These are phyloP conservation scores for Talaromyces proteolyticus DNA, from an alignment of 495 filamentous ascomycete genomes.

Conservation along the genomic window DNA sequence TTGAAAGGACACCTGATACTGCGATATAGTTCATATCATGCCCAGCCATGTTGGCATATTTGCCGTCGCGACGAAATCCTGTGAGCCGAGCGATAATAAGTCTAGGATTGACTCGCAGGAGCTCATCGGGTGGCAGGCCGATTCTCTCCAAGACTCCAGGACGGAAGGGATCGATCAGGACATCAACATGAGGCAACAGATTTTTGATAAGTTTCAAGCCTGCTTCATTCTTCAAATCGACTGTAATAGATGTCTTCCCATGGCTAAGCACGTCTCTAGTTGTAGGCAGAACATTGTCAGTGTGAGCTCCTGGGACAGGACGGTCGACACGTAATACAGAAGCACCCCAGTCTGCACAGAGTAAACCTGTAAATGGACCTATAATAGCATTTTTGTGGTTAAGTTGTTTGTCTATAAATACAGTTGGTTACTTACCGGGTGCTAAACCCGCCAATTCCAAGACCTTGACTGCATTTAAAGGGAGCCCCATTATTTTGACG, in stretches of 20 bases:
- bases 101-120: constrained; percentile 53
- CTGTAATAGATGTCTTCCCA: constrained; percentile 60
- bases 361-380: constrained; percentile 73
- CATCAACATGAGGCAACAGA: constrained; percentile 51
- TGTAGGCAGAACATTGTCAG: constrained; percentile 27
- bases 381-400: background rate
- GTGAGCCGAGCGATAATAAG: constrained; percentile 69
- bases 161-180: constrained; percentile 79
- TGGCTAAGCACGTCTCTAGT: constrained; percentile 62
- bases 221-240: constrained; percentile 59
- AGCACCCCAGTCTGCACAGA: constrained; percentile 75
- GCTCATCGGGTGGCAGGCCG: constrained; percentile 52
- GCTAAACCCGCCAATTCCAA: constrained; percentile 79
- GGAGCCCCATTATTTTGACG: no score
- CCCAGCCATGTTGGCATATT: constrained; percentile 71
- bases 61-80: constrained; percentile 65
- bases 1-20: constrained; percentile 60
- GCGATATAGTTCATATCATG: constrained; percentile 89
- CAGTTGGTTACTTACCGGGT: constrained; percentile 47
- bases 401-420: constrained; percentile 10
- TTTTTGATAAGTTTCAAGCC: constrained; percentile 52
- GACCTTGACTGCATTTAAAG: no score
- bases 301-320: constrained; percentile 16
- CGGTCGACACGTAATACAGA: constrained; percentile 74
- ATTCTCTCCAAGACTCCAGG: constrained; percentile 74